Percentiles rank a stretch among this genome's conserved stretches.
Conservation (phyloP, 2,329 filamentous ascomycete genomes). For the Penicillium sp. region DNA sequence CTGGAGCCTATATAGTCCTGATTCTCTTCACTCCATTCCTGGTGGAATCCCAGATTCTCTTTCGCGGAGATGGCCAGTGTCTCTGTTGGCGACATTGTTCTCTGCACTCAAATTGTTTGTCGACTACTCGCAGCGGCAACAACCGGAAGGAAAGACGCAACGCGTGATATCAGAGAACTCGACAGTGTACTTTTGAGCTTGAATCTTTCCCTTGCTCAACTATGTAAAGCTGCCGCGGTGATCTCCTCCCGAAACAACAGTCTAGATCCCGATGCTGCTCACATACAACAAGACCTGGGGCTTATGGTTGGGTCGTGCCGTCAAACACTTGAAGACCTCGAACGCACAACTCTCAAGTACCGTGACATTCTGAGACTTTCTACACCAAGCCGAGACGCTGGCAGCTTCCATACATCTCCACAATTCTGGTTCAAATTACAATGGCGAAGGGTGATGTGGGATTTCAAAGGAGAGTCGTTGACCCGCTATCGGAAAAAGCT, state of each 20-base stretch:
- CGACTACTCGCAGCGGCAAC: not conserved
- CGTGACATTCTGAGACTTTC: not conserved
- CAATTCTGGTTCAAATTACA: not conserved
- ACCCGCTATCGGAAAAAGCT: slow-evolving; percentile 6
- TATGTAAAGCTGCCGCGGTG: not conserved
- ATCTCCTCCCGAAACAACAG: not conserved
- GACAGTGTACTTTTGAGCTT: not conserved
- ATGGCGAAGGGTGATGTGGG: slow-evolving; percentile 4
- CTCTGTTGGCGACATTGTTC: not conserved
- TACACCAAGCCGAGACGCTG: not conserved
- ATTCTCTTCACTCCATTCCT: too few species aligned
- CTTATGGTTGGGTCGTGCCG: not conserved
- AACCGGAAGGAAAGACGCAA: not conserved
- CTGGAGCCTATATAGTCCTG: too few species aligned
- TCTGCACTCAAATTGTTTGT: not conserved
- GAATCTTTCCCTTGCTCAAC: not conserved
- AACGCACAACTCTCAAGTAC: not conserved
- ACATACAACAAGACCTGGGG: not conserved
- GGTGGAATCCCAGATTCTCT: too few species aligned
- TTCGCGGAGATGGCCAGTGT: not conserved
- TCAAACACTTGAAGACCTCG: not conserved
- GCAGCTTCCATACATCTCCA: not conserved
- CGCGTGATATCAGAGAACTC: not conserved
- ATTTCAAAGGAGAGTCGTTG: slow-evolving; percentile 1
- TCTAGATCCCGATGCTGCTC: not conserved